phyloP scores from a whole-genome alignment of 345 rosid species.

The Melastoma malabathricum region DNA sequence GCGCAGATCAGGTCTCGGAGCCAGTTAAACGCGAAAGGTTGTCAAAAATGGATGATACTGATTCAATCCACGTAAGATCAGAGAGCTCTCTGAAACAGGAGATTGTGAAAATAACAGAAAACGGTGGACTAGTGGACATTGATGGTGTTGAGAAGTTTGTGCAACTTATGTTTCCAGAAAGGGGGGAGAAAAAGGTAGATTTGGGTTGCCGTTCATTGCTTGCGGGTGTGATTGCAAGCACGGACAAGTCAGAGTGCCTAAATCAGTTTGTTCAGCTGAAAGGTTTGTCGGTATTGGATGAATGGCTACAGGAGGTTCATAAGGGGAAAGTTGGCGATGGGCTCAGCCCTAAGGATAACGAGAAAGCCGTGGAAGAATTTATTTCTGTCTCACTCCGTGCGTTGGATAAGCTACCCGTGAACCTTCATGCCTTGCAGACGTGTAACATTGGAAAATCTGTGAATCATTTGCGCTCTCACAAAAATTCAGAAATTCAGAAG shows the following conservation, averaged over 20 bases:
- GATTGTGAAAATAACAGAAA: constrained; percentile 60
- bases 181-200: constrained; percentile 57
- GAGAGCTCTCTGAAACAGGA: constrained; percentile 53
- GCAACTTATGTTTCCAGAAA: constrained; percentile 59
- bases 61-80: constrained; percentile 33
- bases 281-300: constrained; percentile 83
- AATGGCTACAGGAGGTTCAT: constrained; percentile 93
- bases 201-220: constrained; percentile 48
- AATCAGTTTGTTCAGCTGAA: constrained; percentile 59
- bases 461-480: constrained; percentile 70
- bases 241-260: constrained; percentile 77
- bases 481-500: constrained; percentile 70
- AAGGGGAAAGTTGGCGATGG: constrained; percentile 73
- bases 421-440: constrained; percentile 78
- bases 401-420: constrained; percentile 78
- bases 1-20: constrained; percentile 61
- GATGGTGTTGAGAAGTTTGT: constrained; percentile 76
- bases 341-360: constrained; percentile 47
- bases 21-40: constrained; percentile 55
- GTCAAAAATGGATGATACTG: constrained; percentile 46
- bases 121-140: constrained; percentile 61
- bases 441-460: constrained; percentile 89
- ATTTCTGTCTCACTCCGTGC: constrained; percentile 67
- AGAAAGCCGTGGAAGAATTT: constrained; percentile 60
- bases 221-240: constrained; percentile 63